Evolutionary conservation across 768 basidiomycete genomes (phyloP), one percentile per base, ranked within the genome.

Genomic region (Phylloporus sp.): DNA sequence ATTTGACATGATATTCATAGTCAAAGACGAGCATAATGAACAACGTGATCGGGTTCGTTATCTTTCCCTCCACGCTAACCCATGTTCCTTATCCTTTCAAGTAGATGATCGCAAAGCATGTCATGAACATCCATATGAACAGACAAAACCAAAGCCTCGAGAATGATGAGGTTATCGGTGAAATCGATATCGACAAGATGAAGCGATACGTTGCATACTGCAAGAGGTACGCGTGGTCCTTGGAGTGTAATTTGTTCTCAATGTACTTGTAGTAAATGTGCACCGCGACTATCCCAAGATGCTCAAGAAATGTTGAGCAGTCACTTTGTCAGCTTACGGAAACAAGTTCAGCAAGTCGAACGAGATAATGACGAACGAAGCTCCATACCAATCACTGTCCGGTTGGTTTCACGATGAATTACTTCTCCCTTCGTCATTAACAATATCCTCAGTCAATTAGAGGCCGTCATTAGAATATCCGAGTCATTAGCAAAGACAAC

Each of bases 1-100:
- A 50, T 99, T 99, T 70, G 97, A 99, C 67, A 95, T 99, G 95
- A 98, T 99, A 61, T 99, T 98, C 75, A 95, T 99, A 58, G 88
- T 99, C 54, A 92, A 90, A 67, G 97, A 99, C 62, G 94, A 98
- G 63, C 97, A 99, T 67, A 92, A 97, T 65, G 97, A 98, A 68
- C 75, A 78, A 35, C 81, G 97, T 43, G 97, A 99, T 68, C 84
- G 86, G 69, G 94, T 91, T 54, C 35, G 80, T 71, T 26, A 7
- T 47, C 43, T 35, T 26, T 3, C 51, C 46, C 18, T n/a, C 32
- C 40, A 15, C 22, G 7, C 32, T 8, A 11, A 12, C 26, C 11
- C 13, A 52, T 31, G 34, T n/a, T 31, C 35, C 38, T 57, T 27
- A 58, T 38, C 13, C 32, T 38, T 13, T 24, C 34, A 29, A n/a